A percentile compares a stretch with the other conserved stretches of the same genome.
phyloP scores from a whole-genome alignment of 2,329 filamentous ascomycete species.

The Ophiostoma sp. region DNA sequence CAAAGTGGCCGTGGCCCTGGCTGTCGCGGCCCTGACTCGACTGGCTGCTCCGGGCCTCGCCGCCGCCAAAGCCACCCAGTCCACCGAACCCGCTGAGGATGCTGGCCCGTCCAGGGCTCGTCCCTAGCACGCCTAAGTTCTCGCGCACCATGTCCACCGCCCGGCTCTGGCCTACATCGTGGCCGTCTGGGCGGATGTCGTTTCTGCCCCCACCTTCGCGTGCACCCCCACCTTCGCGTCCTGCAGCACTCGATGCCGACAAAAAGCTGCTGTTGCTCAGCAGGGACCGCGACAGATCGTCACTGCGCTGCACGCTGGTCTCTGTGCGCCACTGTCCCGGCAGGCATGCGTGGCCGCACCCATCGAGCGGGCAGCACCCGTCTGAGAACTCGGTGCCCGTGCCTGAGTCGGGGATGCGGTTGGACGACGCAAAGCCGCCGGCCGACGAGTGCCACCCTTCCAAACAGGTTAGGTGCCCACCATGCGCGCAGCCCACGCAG shows the following conservation, averaged over 20 bases:
- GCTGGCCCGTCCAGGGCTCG: conserved; percentile 20
- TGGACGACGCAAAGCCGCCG: background rate
- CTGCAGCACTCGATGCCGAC: background rate
- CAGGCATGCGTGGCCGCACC: conserved; percentile 59
- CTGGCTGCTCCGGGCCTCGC: background rate
- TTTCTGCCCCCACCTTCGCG: conserved; percentile 21
- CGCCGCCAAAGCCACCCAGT: background rate
- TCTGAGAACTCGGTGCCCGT: conserved; percentile 37
- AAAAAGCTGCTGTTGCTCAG: conserved; percentile 13
- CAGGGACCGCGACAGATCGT: conserved; percentile 41
- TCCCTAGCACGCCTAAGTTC: conserved; percentile 34
- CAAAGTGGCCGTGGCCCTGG: background rate
- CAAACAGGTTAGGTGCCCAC: conserved; percentile 56
- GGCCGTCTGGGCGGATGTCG: conserved; percentile 42
- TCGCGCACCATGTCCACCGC: conserved; percentile 57
- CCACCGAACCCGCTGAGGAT: background rate
- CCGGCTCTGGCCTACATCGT: conserved; percentile 54
- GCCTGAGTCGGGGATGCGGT: conserved; percentile 21
- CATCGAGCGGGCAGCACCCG: conserved; percentile 59
- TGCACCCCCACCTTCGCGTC: conserved; percentile 21
- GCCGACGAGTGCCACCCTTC: conserved; percentile 48
- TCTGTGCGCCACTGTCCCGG: conserved; percentile 52
- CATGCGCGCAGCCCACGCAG: conserved; percentile 57
- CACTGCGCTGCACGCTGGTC: conserved; percentile 40
- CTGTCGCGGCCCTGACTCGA: background rate